Conservation (phyloP, 495 filamentous ascomycete species). For the Xylaria bambusicola region DNA sequence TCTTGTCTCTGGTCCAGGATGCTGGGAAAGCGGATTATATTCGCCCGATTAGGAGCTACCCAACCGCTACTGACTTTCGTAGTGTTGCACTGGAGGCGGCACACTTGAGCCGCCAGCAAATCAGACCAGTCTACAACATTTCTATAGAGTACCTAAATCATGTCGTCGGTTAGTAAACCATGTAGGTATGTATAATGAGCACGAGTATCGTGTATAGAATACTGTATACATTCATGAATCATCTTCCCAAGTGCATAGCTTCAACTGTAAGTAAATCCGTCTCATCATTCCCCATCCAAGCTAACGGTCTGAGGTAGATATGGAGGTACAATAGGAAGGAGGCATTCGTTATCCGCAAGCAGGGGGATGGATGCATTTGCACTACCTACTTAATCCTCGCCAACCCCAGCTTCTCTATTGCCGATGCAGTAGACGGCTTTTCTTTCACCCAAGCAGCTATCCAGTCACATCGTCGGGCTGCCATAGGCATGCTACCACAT, state of each 20-base stretch:
- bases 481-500: slow-evolving; percentile 10
- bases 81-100: too few species aligned
- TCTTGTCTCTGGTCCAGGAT: slow-evolving; percentile 13
- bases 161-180: too few species aligned
- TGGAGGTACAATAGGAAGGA: too few species aligned
- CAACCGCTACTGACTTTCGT: slow-evolving; percentile 2
- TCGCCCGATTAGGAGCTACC: slow-evolving; percentile 6
- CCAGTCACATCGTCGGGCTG: slow-evolving; percentile 16
- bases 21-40: slow-evolving; percentile 2
- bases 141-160: too few species aligned
- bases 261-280: neutral
- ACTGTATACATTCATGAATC: too few species aligned
- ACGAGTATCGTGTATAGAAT: too few species aligned
- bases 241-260: too few species aligned
- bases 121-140: too few species aligned
- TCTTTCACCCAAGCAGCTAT: slow-evolving; percentile 10
- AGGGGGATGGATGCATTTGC: too few species aligned
- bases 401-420: slow-evolving; percentile 1
- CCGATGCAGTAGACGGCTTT: slow-evolving; percentile 10
- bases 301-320: neutral
- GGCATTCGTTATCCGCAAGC: neutral
- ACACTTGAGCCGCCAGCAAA: too few species aligned
- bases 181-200: too few species aligned
- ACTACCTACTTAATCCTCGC: neutral
- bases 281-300: neutral